Base-by-base conservation (phyloP, 495 filamentous ascomycete species). In the Talaromyces proteolyticus region DNA sequence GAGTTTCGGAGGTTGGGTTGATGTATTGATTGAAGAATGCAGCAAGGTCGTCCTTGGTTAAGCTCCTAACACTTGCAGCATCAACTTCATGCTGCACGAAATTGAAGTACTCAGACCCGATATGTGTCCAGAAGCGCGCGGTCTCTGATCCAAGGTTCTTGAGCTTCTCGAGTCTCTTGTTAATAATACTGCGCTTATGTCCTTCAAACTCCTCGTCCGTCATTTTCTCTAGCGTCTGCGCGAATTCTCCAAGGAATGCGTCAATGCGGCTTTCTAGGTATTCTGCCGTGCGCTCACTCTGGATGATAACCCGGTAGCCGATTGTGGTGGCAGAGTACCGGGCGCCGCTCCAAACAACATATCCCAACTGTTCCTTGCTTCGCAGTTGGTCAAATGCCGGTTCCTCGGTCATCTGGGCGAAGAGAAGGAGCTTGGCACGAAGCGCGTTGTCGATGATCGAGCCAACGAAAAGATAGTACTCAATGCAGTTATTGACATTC, bases 301-400 rank as follows among this genome's bases (percentile, higher is more conserved):
- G 93, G 40, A 99, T 92, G 55, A 97, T 82, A 51, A 99, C 84
- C 10, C 91, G 79, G 62, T 91, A 95, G 6, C 87, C 88, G 48
- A 89, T 85, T 3, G 85, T 88, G 0, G 85, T 91, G 41, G 80
- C 64, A 29, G 77, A 80, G 49, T 83, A 74, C 40, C 86, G 75
- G 11, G 80, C 68, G 12, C 90, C 89, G 43, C 86, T 92, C 71
- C 87, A 95, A 1, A 99, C 93, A 41, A 97, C 85, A 59, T 99
- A 99, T 12, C 93, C 93, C 7, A 99, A 85, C 65, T 99, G 93
- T 64, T 99, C 93, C 64, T 96, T 96, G 39, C 93, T 96, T 39
- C 93, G 82, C 2, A 99, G 75, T 61, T 91, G 88, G 64, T 99
- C 88, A 63, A 97, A 99, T 20, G 82, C 86, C 16, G 91, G 90